Evolutionary conservation across 2,329 filamentous ascomycete species (phyloP).

Genomic region (Sporothrix curviconia): DNA sequence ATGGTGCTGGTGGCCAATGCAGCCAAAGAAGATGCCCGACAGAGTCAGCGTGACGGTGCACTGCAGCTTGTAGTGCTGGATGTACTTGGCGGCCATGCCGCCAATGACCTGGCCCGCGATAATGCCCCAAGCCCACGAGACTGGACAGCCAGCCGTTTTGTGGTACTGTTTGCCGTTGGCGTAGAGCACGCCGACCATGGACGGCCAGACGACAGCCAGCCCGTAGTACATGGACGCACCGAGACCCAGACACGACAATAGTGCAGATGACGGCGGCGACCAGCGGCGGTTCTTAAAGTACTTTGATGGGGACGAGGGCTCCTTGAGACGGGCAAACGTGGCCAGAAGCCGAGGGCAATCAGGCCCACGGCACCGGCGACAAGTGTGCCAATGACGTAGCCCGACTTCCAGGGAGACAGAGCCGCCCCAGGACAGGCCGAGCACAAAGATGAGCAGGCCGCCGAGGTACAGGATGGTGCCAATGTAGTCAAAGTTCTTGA

Average conservation of each 20-base stretch:
- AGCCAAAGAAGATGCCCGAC: constrained; percentile 27
- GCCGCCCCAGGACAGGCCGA: constrained; percentile 30
- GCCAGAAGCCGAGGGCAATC: neutral
- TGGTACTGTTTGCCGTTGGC: constrained; percentile 20
- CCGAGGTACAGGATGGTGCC: constrained; percentile 27
- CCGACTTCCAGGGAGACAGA: constrained; percentile 28
- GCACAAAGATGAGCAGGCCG: constrained; percentile 27
- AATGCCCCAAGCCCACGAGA: constrained; percentile 25
- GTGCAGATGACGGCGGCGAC: constrained; percentile 27
- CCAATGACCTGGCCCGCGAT: constrained; percentile 24
- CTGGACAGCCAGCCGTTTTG: constrained; percentile 24
- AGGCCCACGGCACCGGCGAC: neutral
- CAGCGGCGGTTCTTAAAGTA: constrained; percentile 30
- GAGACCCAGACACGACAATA: constrained; percentile 29
- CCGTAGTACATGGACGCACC: constrained; percentile 34
- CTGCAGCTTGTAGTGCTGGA: constrained; percentile 29
- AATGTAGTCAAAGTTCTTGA: constrained; percentile 29
- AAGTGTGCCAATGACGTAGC: constrained; percentile 26
- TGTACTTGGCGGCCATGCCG: constrained; percentile 23
- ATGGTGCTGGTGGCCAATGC: constrained; percentile 26
- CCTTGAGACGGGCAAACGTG: constrained; percentile 23
- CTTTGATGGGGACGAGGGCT: constrained; percentile 33
- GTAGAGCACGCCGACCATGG: constrained; percentile 29
- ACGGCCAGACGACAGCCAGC: constrained; percentile 32
- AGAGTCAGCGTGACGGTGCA: constrained; percentile 24